Evolutionary conservation across 2,329 filamentous ascomycete genomes (phyloP).

Genomic region (Leptographium wingfieldii): DNA sequence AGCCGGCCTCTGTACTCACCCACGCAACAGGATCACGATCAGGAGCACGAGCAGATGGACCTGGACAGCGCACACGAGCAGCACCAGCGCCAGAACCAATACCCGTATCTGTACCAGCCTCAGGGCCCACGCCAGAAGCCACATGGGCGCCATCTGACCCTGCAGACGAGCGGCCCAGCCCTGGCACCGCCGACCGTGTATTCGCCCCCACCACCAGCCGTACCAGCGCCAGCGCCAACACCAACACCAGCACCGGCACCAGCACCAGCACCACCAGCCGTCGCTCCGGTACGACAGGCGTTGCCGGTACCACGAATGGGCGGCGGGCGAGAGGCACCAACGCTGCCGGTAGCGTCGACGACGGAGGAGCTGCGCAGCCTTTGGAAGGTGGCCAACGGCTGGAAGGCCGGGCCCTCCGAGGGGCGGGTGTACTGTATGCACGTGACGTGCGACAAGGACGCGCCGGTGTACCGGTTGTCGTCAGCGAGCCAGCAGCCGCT

Average conservation of each 20-base stretch:
- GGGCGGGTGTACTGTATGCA: conserved; percentile 47
- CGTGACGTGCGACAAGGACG: conserved; percentile 41
- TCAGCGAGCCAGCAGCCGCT: conserved; percentile 50
- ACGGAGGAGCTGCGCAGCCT: conserved; percentile 51
- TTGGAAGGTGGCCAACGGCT: conserved; percentile 60
- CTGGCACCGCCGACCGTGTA: too few relatives aligned
- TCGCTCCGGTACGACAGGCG: neutral
- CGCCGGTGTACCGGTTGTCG: conserved; percentile 54
- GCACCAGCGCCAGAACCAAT: neutral
- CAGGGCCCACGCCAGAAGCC: too few relatives aligned
- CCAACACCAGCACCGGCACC: neutral
- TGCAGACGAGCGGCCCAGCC: neutral
- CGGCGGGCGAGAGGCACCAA: conserved; percentile 24
- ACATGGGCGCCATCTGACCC: neutral
- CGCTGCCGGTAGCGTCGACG: conserved; percentile 37
- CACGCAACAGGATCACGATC: conserved; percentile 6
- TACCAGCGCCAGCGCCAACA: neutral
- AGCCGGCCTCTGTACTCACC: conserved; percentile 51
- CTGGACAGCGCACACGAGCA: neutral
- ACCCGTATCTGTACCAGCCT: too few relatives aligned
- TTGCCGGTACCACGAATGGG: conserved; percentile 2
- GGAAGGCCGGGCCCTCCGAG: conserved; percentile 47
- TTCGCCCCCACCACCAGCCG: neutral
- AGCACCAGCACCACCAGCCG: neutral
- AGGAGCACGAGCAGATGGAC: conserved; percentile 1